Base-by-base conservation (phyloP, 73 alveolate species). In the Paramecium caudatum region DNA sequence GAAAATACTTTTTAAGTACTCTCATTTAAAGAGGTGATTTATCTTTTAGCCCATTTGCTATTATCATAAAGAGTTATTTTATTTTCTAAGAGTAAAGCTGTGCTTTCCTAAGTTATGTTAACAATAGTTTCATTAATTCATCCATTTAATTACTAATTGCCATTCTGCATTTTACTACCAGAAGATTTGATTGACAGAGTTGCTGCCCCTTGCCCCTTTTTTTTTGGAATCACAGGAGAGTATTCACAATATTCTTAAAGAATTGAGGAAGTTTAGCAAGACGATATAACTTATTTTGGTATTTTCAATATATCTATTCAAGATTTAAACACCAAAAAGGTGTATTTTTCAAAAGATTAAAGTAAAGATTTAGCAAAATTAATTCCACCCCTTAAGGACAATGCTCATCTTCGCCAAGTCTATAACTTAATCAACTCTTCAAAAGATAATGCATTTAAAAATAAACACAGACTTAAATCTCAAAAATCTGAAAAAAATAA, bases 191-290 rank as follows among this genome's bases (percentile, higher is more conserved):
- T 63, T 13, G 48, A 34, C 33, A 63, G 48, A 33, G 82, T 63
- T 0, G 82, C 50, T 12, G 82, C 82, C n/a, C 82, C 82, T 63
- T 63, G 48, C 16, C 46, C 46, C 15, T 32, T 63, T 10, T 63
- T 63, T 63, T 63, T 63, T 63, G 82, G 82, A 13, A 41, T 63
- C 1, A 9, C 33, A 5, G 82, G 82, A 12, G 82, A 63, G 33
- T 63, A 63, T 63, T 25, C 30, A 12, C 6, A 63, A 23, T 63
- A 63, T 33, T 27, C 34, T 0, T 27, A 63, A 63, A 63, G 50
- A 63, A 63, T 63, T 1, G 48, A 34, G 33, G 49, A 63, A 63
- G 46, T 16, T 27, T 12, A 63, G 37, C 33, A 63, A 63, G 82
- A 63, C 15, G 82, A 63, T 10, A 32, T 63, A 30, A 63, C 82